Evolutionary conservation across 2,329 filamentous ascomycete genomes (phyloP).

Genomic region (Xenosphaeropsis pyriputrescens): DNA sequence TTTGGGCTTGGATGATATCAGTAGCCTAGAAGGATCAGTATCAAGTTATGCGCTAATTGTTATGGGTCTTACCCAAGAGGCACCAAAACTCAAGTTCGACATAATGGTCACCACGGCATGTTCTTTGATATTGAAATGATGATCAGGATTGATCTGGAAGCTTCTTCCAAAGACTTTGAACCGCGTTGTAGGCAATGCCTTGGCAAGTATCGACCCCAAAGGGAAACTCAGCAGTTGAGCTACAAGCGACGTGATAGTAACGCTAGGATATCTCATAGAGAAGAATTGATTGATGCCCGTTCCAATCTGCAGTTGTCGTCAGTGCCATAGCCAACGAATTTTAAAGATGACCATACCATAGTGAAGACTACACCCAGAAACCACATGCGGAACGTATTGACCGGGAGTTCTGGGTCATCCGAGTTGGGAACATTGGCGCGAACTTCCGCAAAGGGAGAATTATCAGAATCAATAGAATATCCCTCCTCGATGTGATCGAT

Average conservation of each 20-base stretch:
- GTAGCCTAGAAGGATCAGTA: too few species aligned
- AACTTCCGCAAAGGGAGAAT: constrained; percentile 45
- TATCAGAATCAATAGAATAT: neutral
- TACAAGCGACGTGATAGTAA: constrained; percentile 8
- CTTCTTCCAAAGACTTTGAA: constrained; percentile 29
- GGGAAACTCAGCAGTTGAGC: constrained; percentile 4
- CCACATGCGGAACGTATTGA: constrained; percentile 52
- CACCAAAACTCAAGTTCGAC: constrained; percentile 11
- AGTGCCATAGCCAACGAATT: neutral
- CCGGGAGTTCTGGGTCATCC: constrained; percentile 43
- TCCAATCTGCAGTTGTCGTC: constrained; percentile 3
- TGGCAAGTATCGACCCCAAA: constrained; percentile 42
- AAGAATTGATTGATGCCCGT: constrained; percentile 3
- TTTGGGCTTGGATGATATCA: too few species aligned
- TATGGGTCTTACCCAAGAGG: too few species aligned
- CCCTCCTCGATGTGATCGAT: constrained; percentile 4
- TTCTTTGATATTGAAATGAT: constrained; percentile 52
- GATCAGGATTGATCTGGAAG: constrained; percentile 43
- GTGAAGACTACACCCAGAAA: constrained; percentile 33
- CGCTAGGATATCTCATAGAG: constrained; percentile 7
- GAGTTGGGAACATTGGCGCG: constrained; percentile 44
- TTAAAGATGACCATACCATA: neutral
- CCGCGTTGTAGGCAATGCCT: neutral
- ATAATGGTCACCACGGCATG: constrained; percentile 53
- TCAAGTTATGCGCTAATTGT: too few species aligned